phyloP scores from a whole-genome alignment of 352 stramenopile genomes.

The Pythium scleroteichum region DNA sequence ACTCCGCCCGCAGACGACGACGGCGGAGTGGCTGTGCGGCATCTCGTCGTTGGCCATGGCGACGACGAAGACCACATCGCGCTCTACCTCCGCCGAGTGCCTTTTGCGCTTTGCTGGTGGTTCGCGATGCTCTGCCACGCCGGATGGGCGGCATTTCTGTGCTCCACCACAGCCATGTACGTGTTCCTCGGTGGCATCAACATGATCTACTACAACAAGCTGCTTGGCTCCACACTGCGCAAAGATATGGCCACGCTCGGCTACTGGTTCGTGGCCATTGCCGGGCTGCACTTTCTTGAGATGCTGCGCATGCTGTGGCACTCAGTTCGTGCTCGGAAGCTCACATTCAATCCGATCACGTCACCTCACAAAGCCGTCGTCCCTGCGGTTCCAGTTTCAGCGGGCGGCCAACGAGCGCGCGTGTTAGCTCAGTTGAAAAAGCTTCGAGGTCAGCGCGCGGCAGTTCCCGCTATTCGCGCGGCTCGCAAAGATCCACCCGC shows the following conservation, averaged over 20 bases:
- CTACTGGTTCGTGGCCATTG: constrained; percentile 32
- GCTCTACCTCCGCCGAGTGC: constrained; percentile 23
- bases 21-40: too few species aligned
- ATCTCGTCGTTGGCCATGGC: not conserved
- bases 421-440: not conserved
- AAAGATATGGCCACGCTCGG: constrained; percentile 27
- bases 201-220: constrained; percentile 50
- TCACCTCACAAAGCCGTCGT: constrained; percentile 4
- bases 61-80: constrained; percentile 16
- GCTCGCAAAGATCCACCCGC: not conserved
- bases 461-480: not conserved
- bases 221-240: constrained; percentile 34
- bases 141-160: constrained; percentile 30
- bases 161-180: constrained; percentile 34
- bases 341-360: constrained; percentile 26
- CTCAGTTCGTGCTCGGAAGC: constrained; percentile 26
- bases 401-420: not conserved
- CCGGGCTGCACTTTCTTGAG: constrained; percentile 31
- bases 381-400: not conserved
- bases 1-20: not conserved
- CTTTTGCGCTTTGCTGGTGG: constrained; percentile 34
- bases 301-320: constrained; percentile 36
- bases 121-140: constrained; percentile 27
- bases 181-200: constrained; percentile 29
- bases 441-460: not conserved